phyloP scores from a whole-genome alignment of 495 filamentous ascomycete genomes.

The Cercophora samala region DNA sequence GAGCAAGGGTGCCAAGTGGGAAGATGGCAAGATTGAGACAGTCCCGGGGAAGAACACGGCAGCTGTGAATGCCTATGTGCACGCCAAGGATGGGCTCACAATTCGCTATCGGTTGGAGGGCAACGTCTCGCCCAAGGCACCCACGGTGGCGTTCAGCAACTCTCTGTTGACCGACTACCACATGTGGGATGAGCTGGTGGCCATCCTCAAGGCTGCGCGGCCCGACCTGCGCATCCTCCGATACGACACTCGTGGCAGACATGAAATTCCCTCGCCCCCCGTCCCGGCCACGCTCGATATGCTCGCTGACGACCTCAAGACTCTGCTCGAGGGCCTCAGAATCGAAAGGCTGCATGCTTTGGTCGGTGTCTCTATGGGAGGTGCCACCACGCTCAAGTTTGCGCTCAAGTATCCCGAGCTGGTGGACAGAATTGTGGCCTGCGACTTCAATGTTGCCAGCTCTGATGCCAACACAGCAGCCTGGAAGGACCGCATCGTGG shows the following conservation, averaged over 20 bases:
- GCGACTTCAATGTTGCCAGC: conserved; percentile 70
- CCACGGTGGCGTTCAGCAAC: conserved; percentile 69
- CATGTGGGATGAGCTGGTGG: conserved; percentile 75
- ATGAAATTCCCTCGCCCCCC: conserved; percentile 45
- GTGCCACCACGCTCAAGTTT: conserved; percentile 68
- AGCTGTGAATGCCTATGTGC: conserved; percentile 62
- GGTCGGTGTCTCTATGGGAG: conserved; percentile 74
- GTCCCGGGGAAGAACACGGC: conserved; percentile 37
- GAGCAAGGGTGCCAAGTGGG: conserved; percentile 48
- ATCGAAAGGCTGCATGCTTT: conserved; percentile 58
- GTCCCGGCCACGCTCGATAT: conserved; percentile 55
- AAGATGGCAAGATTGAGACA: conserved; percentile 49
- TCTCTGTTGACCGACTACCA: conserved; percentile 66
- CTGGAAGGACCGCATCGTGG: conserved; percentile 70
- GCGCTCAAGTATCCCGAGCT: conserved; percentile 61
- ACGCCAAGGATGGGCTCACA: conserved; percentile 63
- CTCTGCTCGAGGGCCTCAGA: conserved; percentile 56
- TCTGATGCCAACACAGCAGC: conserved; percentile 67
- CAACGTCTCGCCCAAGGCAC: conserved; percentile 58
- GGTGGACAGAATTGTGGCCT: conserved; percentile 62
- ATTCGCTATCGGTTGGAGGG: conserved; percentile 76
- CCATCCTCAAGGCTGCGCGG: conserved; percentile 54
- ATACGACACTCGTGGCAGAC: conserved; percentile 65
- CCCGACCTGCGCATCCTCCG: conserved; percentile 67
- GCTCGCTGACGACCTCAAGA: conserved; percentile 61